Base-by-base conservation (phyloP, 2,329 filamentous ascomycete genomes). In the Venturiaceae sp. region DNA sequence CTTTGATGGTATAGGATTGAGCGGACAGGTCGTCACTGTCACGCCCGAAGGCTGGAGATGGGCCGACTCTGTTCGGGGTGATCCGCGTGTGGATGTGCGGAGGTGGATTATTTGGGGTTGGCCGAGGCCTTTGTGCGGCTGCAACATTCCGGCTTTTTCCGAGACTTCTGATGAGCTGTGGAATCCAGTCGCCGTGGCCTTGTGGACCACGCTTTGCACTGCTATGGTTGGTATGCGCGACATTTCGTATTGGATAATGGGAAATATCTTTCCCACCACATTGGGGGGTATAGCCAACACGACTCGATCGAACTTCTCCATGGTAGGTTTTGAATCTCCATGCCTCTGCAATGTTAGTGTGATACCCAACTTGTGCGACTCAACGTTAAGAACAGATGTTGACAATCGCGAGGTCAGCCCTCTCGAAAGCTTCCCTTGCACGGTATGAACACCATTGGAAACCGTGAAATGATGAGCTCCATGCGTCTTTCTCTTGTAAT, bases 251-350 rank as follows among this genome's bases (percentile, higher is more conserved):
- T 62, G 61, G 2, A 81, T 63, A 0, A 77, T 77, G 1, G 66
- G 62, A 60, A 79, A 83, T 13, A 84, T 71, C 5, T 66, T 66
- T 5, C 72, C 75, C 0, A 77, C 78, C 3, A 81, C 74, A 61
- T 82, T 75, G 0, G 82, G 81, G 0, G 80, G 76, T 1, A 83
- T 78, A 0, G 80, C 80, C 1, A 84, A 68, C 26, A 84, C 68
- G 0, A 82, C 79, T 2, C 71, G 72, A 56, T 83, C 80, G 56
- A 82, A 83, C 0, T 63, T 56, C 19, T 77, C 71, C 26, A 39
- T 41, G 6, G n/a, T 16, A 19, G 14, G 26, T 26, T 9, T 34
- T 28, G 41, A 46, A 13, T n/a, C 16, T 16, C 37, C 50, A 21
- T 33, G 16, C n/a, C 41, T 57, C 57, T 63, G 75, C 75, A 78